Conservation (phyloP, 345 rosid genomes). For the Hibiscus syriacus region DNA sequence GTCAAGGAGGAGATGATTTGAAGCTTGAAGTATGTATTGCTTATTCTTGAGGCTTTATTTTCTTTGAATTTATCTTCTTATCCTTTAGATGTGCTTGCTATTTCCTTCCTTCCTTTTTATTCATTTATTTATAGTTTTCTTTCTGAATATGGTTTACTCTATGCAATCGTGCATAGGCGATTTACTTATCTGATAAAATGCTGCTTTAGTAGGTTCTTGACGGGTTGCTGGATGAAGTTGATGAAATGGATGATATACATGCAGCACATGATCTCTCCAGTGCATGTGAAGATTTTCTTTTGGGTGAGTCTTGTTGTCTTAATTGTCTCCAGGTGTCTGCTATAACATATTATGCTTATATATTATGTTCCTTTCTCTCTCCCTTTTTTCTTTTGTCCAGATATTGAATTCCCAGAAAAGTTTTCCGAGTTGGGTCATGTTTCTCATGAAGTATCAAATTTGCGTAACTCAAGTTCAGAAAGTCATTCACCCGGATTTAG, state of each 20-base stretch:
- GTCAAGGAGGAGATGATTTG: slow-evolving; percentile 40
- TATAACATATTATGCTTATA: not conserved
- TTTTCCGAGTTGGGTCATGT: slow-evolving; percentile 28
- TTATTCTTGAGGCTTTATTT: slow-evolving; percentile 1
- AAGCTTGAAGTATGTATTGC: slow-evolving; percentile 59
- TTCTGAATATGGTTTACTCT: not conserved
- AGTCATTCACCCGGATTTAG: slow-evolving; percentile 26
- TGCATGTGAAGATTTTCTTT: slow-evolving; percentile 40
- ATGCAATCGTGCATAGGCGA: slow-evolving; percentile 1
- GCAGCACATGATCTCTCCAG: slow-evolving; percentile 44
- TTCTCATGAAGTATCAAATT: slow-evolving; percentile 18
- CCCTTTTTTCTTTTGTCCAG: slow-evolving; percentile 27
- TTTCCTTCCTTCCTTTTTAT: not conserved
- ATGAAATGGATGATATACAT: slow-evolving; percentile 60
- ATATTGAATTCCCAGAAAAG: slow-evolving; percentile 26
- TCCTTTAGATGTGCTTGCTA: not conserved
- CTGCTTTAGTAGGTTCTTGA: slow-evolving; percentile 61
- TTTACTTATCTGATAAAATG: slow-evolving; percentile 15
- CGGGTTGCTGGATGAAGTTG: slow-evolving; percentile 64
- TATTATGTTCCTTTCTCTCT: not conserved
- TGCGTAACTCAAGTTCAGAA: slow-evolving; percentile 47
- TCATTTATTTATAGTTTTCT: not conserved
- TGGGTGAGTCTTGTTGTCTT: slow-evolving; percentile 28
- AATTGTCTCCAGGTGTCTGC: not conserved
- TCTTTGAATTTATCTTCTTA: not conserved